Evolutionary conservation across 768 basidiomycete genomes (phyloP).

Genomic region (Boletus vermiculosoides): DNA sequence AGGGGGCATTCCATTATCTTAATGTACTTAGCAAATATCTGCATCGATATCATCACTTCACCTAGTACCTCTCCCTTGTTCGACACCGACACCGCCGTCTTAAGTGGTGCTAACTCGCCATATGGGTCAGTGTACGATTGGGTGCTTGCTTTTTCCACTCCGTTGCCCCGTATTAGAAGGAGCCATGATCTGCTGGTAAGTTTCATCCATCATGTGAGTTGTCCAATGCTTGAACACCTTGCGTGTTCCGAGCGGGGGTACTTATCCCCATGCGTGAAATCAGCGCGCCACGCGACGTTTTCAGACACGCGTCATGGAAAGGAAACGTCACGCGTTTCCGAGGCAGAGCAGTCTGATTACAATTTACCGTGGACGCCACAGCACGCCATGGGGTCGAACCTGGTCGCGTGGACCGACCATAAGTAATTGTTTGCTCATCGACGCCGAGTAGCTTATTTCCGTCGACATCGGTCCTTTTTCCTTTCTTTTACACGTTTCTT

Average conservation of each 20-base stretch:
- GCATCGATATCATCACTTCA: constrained; percentile 34
- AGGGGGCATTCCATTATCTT: constrained; percentile 44
- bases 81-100: not conserved
- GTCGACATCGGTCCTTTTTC: not conserved
- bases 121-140: not conserved
- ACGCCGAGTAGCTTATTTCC: not conserved
- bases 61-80: constrained; percentile 9
- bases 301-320: not conserved
- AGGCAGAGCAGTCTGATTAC: not conserved
- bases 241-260: not conserved
- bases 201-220: constrained; percentile 1
- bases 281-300: not conserved
- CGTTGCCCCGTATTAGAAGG: not conserved
- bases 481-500: not conserved
- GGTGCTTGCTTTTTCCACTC: not conserved
- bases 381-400: not conserved
- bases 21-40: constrained; percentile 37
- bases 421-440: not conserved
- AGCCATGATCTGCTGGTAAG: not conserved
- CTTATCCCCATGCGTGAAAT: not conserved
- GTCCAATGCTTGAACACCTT: not conserved
- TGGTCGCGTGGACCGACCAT: not conserved
- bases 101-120: not conserved
- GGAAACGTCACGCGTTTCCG: constrained; percentile 4
- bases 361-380: not conserved